These are phyloP conservation scores for Lipomyces sp. DNA, from an alignment of 805 yeast species.

Conservation along the genomic window DNA sequence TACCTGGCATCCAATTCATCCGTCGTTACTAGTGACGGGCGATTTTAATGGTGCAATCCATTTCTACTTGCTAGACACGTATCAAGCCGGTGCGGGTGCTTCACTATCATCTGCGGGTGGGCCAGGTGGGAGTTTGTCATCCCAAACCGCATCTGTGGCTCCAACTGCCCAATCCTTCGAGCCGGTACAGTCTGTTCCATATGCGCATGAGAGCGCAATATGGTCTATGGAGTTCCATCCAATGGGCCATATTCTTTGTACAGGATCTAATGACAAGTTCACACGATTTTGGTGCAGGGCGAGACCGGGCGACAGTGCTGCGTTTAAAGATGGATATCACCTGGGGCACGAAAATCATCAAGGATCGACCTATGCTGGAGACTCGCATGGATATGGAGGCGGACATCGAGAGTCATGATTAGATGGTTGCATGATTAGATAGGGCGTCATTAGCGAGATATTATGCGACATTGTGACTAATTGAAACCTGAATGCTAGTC, in stretches of 20 bases:
- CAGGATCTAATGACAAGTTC: conserved; percentile 93
- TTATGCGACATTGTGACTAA: background rate
- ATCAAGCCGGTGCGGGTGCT: conserved; percentile 41
- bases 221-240: conserved; percentile 93
- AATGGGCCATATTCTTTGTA: conserved; percentile 83
- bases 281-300: conserved; percentile 95
- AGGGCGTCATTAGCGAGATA: too few relatives aligned
- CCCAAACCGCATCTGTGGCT: conserved; percentile 29
- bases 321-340: conserved; percentile 80
- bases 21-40: conserved; percentile 78
- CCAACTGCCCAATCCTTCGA: conserved; percentile 36
- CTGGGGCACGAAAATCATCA: conserved; percentile 30
- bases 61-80: conserved; percentile 69
- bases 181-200: conserved; percentile 63
- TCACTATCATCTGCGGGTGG: conserved; percentile 31
- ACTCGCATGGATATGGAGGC: conserved; percentile 5
- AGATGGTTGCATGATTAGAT: too few relatives aligned
- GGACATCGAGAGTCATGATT: background rate
- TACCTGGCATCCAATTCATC: conserved; percentile 91
- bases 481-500: background rate
- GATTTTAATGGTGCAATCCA: conserved; percentile 86
- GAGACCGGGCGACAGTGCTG: conserved; percentile 84
- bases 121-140: conserved; percentile 2
- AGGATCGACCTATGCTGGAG: background rate
- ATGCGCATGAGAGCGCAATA: conserved; percentile 92